Percentiles rank a stretch among this genome's conserved stretches.
Evolutionary conservation across 257 asterid genomes (phyloP).

Genomic region (Phtheirospermum japonicum): DNA sequence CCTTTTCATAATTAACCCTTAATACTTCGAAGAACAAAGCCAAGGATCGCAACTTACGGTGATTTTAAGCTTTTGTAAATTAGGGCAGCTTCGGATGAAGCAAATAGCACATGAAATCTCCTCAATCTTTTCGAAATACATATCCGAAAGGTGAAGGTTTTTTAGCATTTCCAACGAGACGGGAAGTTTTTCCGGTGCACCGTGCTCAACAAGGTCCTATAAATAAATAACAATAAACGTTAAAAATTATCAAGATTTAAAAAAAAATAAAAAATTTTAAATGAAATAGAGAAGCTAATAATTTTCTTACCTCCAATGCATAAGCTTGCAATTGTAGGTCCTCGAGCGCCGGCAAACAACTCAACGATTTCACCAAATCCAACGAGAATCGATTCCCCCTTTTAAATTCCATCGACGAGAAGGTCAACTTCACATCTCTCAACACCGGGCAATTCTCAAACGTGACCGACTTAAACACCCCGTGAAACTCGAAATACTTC

Average conservation of each 20-base stretch:
- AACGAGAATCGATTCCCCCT: constrained; percentile 38
- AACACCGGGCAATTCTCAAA: constrained; percentile 48
- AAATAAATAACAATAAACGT: constrained; percentile 16
- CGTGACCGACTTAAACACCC: constrained; percentile 39
- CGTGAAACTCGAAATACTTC: constrained; percentile 48
- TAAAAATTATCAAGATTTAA: no score
- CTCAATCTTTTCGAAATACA: constrained; percentile 46
- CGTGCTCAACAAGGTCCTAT: constrained; percentile 53
- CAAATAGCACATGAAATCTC: constrained; percentile 51
- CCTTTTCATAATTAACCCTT: background rate
- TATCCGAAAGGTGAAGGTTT: constrained; percentile 44
- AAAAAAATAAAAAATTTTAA: no score
- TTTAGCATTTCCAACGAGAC: constrained; percentile 38
- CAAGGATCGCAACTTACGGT: constrained; percentile 34
- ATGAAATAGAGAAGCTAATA: no score
- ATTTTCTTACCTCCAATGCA: constrained; percentile 55
- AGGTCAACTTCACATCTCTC: constrained; percentile 34
- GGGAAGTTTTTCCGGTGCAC: constrained; percentile 44
- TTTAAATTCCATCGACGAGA: constrained; percentile 43
- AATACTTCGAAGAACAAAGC: background rate
- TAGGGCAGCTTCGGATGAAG: constrained; percentile 57
- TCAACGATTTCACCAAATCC: constrained; percentile 45
- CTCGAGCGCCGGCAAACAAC: constrained; percentile 46
- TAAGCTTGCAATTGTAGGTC: constrained; percentile 47
- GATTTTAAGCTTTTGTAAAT: constrained; percentile 46